Percentiles rank a stretch among this genome's conserved stretches.
Conservation (phyloP, 139 green algal species). For the Deuterostichococcus epilithicus region DNA sequence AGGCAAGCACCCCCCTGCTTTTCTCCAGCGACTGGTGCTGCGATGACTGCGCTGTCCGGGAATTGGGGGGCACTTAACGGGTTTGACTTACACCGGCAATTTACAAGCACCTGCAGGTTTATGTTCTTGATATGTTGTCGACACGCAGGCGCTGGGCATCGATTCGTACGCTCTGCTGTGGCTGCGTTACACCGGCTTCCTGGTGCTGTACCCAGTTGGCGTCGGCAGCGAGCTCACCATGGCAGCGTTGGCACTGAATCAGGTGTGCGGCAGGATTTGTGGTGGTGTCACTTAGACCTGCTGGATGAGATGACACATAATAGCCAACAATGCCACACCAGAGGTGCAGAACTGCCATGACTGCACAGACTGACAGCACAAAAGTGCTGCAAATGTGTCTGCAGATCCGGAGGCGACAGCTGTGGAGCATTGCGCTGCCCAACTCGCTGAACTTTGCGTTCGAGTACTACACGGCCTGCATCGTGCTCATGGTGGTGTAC, state of each 20-base stretch:
- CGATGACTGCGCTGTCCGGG: no score
- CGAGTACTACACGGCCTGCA: conserved; percentile 66
- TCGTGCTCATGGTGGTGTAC: conserved; percentile 38
- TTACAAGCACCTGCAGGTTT: no score
- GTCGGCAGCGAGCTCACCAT: conserved; percentile 82
- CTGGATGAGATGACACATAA: background rate
- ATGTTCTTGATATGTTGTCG: background rate
- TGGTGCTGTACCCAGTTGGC: conserved; percentile 89
- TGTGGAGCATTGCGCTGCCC: conserved; percentile 65
- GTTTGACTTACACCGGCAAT: no score
- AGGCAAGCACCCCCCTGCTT: conserved; percentile 37
- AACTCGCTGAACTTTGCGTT: conserved; percentile 82
- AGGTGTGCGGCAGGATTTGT: background rate
- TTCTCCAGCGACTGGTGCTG: no score
- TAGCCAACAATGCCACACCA: conserved; percentile 18
- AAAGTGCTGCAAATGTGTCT: background rate
- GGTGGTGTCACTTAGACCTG: background rate
- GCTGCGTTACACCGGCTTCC: conserved; percentile 88
- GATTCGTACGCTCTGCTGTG: conserved; percentile 71
- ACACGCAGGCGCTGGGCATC: conserved; percentile 49
- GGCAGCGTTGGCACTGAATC: conserved; percentile 57
- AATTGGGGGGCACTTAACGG: background rate
- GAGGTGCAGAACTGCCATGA: background rate
- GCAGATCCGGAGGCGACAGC: background rate
- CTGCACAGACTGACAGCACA: background rate